These are phyloP conservation scores for Xerocomellus chrysenteron DNA, from an alignment of 768 basidiomycete species.

Conservation along the genomic window DNA sequence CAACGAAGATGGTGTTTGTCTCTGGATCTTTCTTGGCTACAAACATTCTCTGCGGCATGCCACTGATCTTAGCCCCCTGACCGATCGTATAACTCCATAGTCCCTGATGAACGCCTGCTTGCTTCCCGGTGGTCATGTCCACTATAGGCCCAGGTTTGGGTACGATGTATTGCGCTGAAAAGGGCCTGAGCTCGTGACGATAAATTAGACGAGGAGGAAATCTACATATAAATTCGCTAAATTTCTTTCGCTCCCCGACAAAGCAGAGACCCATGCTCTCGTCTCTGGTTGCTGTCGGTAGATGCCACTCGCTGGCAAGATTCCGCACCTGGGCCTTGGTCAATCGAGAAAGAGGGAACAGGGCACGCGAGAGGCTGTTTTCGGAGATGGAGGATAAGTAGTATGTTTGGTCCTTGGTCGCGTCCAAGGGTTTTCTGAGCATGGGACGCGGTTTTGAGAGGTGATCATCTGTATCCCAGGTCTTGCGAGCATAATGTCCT, in stretches of 20 bases:
- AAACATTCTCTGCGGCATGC: constrained; percentile 62
- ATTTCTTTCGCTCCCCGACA: constrained; percentile 76
- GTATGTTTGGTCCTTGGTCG: constrained; percentile 86
- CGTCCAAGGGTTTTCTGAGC: constrained; percentile 56
- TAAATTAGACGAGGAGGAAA: constrained; percentile 1
- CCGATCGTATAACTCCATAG: constrained; percentile 88
- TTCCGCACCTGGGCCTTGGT: constrained; percentile 72
- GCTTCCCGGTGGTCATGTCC: constrained; percentile 51
- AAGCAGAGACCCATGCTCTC: constrained; percentile 98
- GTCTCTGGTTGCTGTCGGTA: constrained; percentile 71
- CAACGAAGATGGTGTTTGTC: constrained; percentile 71
- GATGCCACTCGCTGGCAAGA: constrained; percentile 56
- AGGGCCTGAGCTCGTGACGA: background rate
- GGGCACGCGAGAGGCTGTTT: constrained; percentile 55
- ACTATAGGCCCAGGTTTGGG: constrained; percentile 71
- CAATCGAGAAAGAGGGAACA: constrained; percentile 75
- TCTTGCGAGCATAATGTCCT: constrained; percentile 88
- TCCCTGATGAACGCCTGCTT: constrained; percentile 64
- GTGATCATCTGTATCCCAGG: constrained; percentile 37
- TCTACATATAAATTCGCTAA: constrained; percentile 72
- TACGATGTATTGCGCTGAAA: constrained; percentile 71
- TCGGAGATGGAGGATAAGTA: constrained; percentile 82
- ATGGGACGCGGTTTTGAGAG: constrained; percentile 40
- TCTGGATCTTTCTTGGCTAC: constrained; percentile 68
- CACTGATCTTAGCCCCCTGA: constrained; percentile 67